Evolutionary conservation across 805 yeast species (phyloP), one percentile per base, ranked within the genome.

Genomic region (Candida stauntonica): DNA sequence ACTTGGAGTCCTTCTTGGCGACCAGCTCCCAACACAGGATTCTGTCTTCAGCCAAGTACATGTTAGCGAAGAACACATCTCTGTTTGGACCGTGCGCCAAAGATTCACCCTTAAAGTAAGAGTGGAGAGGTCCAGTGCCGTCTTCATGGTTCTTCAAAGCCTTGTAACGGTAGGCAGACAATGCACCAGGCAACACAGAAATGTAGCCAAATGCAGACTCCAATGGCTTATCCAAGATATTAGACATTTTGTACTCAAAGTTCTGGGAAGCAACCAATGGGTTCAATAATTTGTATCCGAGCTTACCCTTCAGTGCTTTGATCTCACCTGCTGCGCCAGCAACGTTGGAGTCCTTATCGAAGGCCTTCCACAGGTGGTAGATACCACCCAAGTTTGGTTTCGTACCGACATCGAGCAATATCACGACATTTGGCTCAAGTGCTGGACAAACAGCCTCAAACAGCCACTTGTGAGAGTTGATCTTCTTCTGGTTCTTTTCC

Each of bases 321-420:
- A 93, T 89, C 61, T 93, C 98, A 46, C 99, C 99, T 12, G 98
- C 97, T 1, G 96, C 99, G 46, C 99, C 99, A 0, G 96, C 99
- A 37, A 93, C 96, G 53, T 91, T 89, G 2, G 97, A 88, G 58
- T 93, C 97, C 50, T 79, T 74, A 61, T 93, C 99, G 61, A 93
- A 93, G 0, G 96, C 95, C 62, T 93, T 93, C 99, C 99, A 93
- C 43, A 93, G 68, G 51, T 91, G 93, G 56, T 93, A 94, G 18
- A 91, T 69, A 0, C 98, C 91, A 37, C 83, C 79, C 33, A 76
- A 74, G 47, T 87, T 88, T n/a, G 98, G 95, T 53, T 82, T 79
- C 0, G 99, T 93, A 46, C 99, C 99, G n/a, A 93, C 99, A 68
- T 93, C 99, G 35, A 93, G 72, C 44, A 93, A 64, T 7, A 87